Percentiles rank a stretch among this genome's conserved stretches.
phyloP scores from a whole-genome alignment of 768 basidiomycete species.

The Suillus bovinus region DNA sequence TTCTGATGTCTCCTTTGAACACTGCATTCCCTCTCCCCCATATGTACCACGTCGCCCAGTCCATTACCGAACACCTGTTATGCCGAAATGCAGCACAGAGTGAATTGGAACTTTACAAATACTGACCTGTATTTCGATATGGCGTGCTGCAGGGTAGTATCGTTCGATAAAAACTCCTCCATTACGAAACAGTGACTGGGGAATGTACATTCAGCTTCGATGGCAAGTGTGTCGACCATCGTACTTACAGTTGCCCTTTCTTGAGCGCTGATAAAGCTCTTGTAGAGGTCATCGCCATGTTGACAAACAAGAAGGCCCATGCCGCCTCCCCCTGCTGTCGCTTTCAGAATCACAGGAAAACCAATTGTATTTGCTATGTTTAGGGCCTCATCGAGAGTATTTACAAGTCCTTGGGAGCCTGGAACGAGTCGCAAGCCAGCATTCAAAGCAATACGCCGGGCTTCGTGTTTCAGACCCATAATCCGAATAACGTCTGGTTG shows the following conservation, averaged over 20 bases:
- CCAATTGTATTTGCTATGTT: constrained; percentile 43
- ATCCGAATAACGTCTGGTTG: constrained; percentile 44
- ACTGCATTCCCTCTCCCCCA: constrained; percentile 73
- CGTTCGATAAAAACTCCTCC: constrained; percentile 59
- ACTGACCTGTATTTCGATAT: constrained; percentile 63
- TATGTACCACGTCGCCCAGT: constrained; percentile 53
- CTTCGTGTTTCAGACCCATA: constrained; percentile 68
- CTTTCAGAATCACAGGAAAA: constrained; percentile 66
- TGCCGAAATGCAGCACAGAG: constrained; percentile 6
- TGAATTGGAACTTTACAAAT: not conserved
- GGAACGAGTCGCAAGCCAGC: constrained; percentile 57
- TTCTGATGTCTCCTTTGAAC: constrained; percentile 73
- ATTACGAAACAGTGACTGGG: constrained; percentile 48
- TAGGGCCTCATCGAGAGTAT: constrained; percentile 41
- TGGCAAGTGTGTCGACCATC: not conserved
- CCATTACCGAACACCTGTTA: constrained; percentile 68
- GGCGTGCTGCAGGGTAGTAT: constrained; percentile 55
- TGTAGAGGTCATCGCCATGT: constrained; percentile 37
- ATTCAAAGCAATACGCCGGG: constrained; percentile 42
- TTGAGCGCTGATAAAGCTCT: constrained; percentile 37
- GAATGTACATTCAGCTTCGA: not conserved
- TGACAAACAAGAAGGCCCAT: constrained; percentile 63
- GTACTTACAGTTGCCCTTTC: constrained; percentile 46
- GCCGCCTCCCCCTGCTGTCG: constrained; percentile 69
- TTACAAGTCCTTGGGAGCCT: constrained; percentile 52